Base-by-base conservation (phyloP, 805 yeast genomes). In the Nakazawaea anatomiae region DNA sequence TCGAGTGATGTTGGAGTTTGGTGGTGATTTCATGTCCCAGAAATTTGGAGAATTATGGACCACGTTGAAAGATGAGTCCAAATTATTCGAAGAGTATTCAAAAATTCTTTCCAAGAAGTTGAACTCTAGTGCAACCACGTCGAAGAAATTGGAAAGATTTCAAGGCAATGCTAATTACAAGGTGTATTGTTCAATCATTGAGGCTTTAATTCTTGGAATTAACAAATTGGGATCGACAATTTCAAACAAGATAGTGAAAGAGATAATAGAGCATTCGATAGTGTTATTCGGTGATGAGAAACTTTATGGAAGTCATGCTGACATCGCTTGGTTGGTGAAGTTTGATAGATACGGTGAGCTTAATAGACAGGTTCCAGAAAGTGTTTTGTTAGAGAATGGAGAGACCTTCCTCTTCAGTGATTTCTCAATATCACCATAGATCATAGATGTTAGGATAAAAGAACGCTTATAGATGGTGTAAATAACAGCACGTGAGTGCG, bases 21-120 rank as follows among this genome's bases (percentile, higher is more conserved):
- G 69, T 12, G 80, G 79, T 39, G 64, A 71, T 12, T 82, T 82
- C 55, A 62, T 81, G 54, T 61, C 74, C 5, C 63, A 70, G 29
- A 70, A 76, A 48, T 79, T 79, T 50, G 54, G 69, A 30, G 80
- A 76, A 4, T 57, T 80, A 44, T 80, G 82, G 78, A 63, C 60
- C 8, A 58, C 50, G 6, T 12, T 48, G 1, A 29, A 58, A 0
- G 42, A 55, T 6, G 47, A 53, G 1, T 50, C 57, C 18, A 36
- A 29, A 11, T 12, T 48, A 28, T 18, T 48, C 29, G 30, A 52
- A 51, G 36, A 44, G 18, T 12, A 38, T 38, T 12, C 10, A 12
- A 25, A 28, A 40, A 9, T 25, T 18, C 25, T 18, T 18, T 18
- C 25, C 25, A 18, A 18, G 25, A 18, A 18, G 2, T 18, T 18